Evolutionary conservation across 192 early-diverging fungal genomes (phyloP).

Genomic region (Backusella westeae): DNA sequence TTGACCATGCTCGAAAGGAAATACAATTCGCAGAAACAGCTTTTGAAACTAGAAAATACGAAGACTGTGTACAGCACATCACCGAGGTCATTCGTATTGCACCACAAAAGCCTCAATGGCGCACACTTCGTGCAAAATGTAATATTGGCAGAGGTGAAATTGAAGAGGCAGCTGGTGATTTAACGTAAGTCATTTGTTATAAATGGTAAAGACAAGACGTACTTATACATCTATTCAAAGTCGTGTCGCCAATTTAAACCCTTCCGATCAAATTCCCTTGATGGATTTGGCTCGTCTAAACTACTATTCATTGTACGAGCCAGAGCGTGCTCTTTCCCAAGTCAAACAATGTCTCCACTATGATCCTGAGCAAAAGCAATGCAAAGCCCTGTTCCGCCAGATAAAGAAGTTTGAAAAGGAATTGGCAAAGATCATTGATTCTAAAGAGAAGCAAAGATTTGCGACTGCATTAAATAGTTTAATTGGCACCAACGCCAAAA

Average conservation of each 20-base stretch:
- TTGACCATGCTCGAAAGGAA: conserved; percentile 46
- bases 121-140: conserved; percentile 70
- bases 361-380: conserved; percentile 89
- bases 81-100: conserved; percentile 53
- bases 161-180: conserved; percentile 86
- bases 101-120: conserved; percentile 53
- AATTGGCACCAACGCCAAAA: conserved; percentile 35
- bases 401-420: conserved; percentile 78
- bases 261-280: conserved; percentile 60
- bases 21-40: conserved; percentile 38
- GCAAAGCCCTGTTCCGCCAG: conserved; percentile 71
- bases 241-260: conserved; percentile 67
- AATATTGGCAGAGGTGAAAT: conserved; percentile 69
- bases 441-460: conserved; percentile 60
- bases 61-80: conserved; percentile 51
- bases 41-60: conserved; percentile 44
- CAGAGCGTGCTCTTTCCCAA: conserved; percentile 59
- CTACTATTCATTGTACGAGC: conserved; percentile 67
- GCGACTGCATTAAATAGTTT: conserved; percentile 54
- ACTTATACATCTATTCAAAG: conserved; percentile 26
- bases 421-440: conserved; percentile 55
- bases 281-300: conserved; percentile 71
- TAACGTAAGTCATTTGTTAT: conserved; percentile 38
- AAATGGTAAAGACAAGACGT: neutral
- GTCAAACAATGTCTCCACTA: conserved; percentile 84